A percentile compares a stretch with the other conserved stretches of the same genome.
Evolutionary conservation across 148 eudicot genomes (phyloP).

Genomic region (Dianthus caryophyllus): DNA sequence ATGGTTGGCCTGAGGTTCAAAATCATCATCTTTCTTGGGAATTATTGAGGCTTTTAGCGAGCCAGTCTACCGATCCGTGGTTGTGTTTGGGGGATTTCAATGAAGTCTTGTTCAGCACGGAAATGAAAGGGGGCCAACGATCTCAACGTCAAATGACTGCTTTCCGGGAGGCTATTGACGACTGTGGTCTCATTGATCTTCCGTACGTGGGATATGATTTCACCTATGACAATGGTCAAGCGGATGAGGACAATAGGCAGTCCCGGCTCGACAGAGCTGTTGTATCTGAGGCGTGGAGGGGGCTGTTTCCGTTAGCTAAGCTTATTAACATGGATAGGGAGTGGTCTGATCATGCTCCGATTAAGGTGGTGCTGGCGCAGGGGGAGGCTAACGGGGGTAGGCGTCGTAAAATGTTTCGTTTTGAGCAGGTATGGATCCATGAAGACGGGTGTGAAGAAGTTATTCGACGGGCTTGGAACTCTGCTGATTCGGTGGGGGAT

Average conservation of each 20-base stretch:
- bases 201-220: neutral
- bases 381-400: too few relatives aligned
- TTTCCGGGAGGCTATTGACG: neutral
- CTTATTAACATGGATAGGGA: neutral
- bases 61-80: neutral
- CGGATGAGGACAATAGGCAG: neutral
- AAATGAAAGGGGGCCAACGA: neutral
- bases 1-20: too few relatives aligned
- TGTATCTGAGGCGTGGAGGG: neutral
- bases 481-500: neutral
- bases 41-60: too few relatives aligned
- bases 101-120: too few relatives aligned
- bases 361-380: neutral
- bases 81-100: neutral
- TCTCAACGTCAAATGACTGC: neutral
- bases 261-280: neutral
- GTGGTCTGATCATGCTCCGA: neutral
- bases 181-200: neutral
- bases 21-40: too few relatives aligned
- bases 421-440: neutral
- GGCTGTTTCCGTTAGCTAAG: neutral
- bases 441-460: neutral
- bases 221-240: constrained; percentile 10
- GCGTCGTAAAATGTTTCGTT: neutral
- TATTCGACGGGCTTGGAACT: neutral